Evolutionary conservation across 129 eudicot genomes (phyloP).

Genomic region (Sambucus nigra): DNA sequence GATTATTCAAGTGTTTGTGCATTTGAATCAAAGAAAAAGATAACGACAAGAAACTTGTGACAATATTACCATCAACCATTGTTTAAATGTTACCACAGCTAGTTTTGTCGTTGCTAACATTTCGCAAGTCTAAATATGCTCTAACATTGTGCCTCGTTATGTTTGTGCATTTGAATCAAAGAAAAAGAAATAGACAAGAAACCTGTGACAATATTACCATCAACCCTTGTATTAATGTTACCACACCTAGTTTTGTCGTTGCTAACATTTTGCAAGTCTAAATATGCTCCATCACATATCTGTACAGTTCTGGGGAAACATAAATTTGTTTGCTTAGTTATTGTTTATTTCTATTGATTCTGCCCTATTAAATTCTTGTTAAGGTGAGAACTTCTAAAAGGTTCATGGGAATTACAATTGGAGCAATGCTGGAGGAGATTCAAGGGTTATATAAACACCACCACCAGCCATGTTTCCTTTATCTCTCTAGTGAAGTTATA

Average conservation of each 20-base stretch:
- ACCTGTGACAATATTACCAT: too few relatives aligned
- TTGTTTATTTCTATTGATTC: background rate
- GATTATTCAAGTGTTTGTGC: too few relatives aligned
- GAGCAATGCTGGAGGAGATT: constrained; percentile 97
- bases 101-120: background rate
- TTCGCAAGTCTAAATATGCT: background rate
- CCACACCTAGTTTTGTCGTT: too few relatives aligned
- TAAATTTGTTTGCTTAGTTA: background rate
- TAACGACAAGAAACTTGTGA: too few relatives aligned
- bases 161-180: too few relatives aligned
- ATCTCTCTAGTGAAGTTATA: constrained; percentile 96
- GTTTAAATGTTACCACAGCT: too few relatives aligned
- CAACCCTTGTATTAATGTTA: too few relatives aligned
- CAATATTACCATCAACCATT: too few relatives aligned
- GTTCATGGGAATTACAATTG: constrained; percentile 93
- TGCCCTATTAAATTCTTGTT: constrained; percentile 16
- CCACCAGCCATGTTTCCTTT: constrained; percentile 93
- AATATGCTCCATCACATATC: background rate
- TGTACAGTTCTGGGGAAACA: background rate
- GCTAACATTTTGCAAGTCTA: background rate
- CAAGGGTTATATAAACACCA: constrained; percentile 84
- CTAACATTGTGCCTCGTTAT: background rate
- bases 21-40: too few relatives aligned
- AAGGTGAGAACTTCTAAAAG: constrained; percentile 95
- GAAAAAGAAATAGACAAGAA: too few relatives aligned